Evolutionary conservation across 164 flowering plant species (phyloP).

Genomic region (Amborella trichopoda): DNA sequence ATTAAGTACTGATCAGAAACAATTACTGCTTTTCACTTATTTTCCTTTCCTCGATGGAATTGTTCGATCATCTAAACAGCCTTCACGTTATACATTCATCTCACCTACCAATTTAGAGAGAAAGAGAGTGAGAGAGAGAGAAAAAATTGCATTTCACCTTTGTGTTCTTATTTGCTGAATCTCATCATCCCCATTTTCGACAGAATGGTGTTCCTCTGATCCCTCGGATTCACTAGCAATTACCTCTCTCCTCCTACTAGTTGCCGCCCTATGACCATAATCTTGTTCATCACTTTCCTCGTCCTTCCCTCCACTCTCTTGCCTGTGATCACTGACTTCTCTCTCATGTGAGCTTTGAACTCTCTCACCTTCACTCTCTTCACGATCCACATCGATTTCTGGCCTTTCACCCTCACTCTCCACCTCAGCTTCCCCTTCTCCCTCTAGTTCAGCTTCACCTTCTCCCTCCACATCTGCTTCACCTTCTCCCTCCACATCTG

Average conservation of each 20-base stretch:
- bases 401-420: constrained; percentile 71
- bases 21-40: no score
- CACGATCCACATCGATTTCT: constrained; percentile 55
- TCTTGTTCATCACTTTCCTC: constrained; percentile 73
- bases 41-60: no score
- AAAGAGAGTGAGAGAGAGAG: no score
- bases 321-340: constrained; percentile 51
- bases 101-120: no score
- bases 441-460: constrained; percentile 61
- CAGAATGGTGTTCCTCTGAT: constrained; percentile 62
- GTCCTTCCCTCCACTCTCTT: constrained; percentile 65
- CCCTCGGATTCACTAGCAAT: constrained; percentile 77
- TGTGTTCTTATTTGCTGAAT: constrained; percentile 62
- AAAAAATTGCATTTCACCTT: no score
- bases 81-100: no score
- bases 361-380: constrained; percentile 89
- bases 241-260: constrained; percentile 55
- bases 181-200: constrained; percentile 73
- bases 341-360: constrained; percentile 71
- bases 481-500: constrained; percentile 10
- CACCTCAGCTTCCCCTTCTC: constrained; percentile 73
- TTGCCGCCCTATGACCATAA: constrained; percentile 55
- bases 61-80: no score
- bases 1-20: no score
- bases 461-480: constrained; percentile 17